phyloP scores from a whole-genome alignment of 257 asterid genomes.

The Plectranthus barbatus region DNA sequence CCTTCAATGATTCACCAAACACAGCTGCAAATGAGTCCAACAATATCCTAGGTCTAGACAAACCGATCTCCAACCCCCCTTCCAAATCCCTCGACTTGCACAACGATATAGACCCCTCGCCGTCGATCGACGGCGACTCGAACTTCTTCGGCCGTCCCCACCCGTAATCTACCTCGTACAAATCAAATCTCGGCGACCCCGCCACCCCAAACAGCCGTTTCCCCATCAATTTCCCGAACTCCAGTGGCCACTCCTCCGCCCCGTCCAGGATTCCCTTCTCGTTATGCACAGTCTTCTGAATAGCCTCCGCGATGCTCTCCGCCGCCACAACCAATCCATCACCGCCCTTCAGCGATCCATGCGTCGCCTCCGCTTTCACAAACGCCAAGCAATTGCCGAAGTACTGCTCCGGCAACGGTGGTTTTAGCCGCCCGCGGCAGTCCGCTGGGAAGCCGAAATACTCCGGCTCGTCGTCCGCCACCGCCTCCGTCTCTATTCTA shows the following conservation, averaged over 20 bases:
- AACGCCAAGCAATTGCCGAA: slow-evolving; percentile 30
- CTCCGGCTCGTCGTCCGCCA: slow-evolving; percentile 23
- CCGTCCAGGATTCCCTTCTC: slow-evolving; percentile 25
- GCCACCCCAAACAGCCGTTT: slow-evolving; percentile 33
- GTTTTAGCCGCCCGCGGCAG: slow-evolving; percentile 28
- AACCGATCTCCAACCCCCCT: slow-evolving; percentile 23
- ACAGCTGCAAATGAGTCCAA: slow-evolving; percentile 26
- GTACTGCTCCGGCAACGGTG: slow-evolving; percentile 27
- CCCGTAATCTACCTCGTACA: slow-evolving; percentile 28
- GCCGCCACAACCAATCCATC: slow-evolving; percentile 26
- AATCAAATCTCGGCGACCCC: slow-evolving; percentile 29
- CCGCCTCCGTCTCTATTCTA: slow-evolving; percentile 14
- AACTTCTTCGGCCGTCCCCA: slow-evolving; percentile 32
- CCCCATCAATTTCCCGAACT: slow-evolving; percentile 23
- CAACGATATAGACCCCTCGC: slow-evolving; percentile 27
- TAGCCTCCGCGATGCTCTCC: slow-evolving; percentile 18
- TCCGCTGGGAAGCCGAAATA: slow-evolving; percentile 29
- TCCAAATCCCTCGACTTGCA: slow-evolving; percentile 25
- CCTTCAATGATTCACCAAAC: slow-evolving; percentile 17
- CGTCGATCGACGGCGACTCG: slow-evolving; percentile 24
- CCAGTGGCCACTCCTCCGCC: slow-evolving; percentile 26
- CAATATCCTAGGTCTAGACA: slow-evolving; percentile 23
- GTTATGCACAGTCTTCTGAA: slow-evolving; percentile 23
- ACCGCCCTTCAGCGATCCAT: slow-evolving; percentile 12
- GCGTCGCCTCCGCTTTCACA: slow-evolving; percentile 18